These are phyloP conservation scores for Dunaliella primolecta DNA, from an alignment of 139 green algal genomes.

Conservation along the genomic window DNA sequence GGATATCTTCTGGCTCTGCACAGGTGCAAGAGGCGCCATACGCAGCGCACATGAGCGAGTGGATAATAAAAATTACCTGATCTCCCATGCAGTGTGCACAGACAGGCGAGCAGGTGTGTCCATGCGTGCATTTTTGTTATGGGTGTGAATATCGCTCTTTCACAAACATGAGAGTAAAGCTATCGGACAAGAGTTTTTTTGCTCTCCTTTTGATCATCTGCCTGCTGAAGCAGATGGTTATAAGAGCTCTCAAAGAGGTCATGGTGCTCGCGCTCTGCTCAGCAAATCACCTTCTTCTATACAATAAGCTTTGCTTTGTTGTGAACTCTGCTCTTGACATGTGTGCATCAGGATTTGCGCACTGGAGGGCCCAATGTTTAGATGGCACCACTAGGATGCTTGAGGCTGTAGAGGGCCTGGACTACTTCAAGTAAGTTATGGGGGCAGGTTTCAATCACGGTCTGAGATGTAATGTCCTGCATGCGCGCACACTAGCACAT, in stretches of 20 bases:
- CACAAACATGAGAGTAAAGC: too few species aligned
- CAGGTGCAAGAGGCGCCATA: background rate
- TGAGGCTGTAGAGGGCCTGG: background rate
- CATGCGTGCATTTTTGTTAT: background rate
- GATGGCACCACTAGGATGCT: background rate
- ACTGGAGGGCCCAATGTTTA: background rate
- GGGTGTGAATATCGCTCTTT: too few species aligned
- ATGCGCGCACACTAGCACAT: too few species aligned
- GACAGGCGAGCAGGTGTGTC: background rate
- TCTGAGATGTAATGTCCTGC: background rate
- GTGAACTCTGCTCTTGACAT: too few species aligned
- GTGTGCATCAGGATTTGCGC: slow-evolving; percentile 1
- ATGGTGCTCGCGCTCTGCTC: too few species aligned
- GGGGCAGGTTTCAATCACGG: background rate
- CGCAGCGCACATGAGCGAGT: background rate
- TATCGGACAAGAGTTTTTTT: too few species aligned
- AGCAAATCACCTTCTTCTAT: too few species aligned
- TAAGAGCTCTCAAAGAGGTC: too few species aligned
- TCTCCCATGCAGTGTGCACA: background rate
- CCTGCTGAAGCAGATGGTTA: too few species aligned
- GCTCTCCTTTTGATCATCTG: too few species aligned
- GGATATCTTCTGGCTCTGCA: too few species aligned
- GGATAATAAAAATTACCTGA: slow-evolving; percentile 4
- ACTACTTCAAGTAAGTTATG: background rate
- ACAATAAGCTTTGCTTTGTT: too few species aligned